A percentile compares a stretch with the other conserved stretches of the same genome.
phyloP scores from a whole-genome alignment of 805 yeast species.

The Ogataea ramenticola region DNA sequence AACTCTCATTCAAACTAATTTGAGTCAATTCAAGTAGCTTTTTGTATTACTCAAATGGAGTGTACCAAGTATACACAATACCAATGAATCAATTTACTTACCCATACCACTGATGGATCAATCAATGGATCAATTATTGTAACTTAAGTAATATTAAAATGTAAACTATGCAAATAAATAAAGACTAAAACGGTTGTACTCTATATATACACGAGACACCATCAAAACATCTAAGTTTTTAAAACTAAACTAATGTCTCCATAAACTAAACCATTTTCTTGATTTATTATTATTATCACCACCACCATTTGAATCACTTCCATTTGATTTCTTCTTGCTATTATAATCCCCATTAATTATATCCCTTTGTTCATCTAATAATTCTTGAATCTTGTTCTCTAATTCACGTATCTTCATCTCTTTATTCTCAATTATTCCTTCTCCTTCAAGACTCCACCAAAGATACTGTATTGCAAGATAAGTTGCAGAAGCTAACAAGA shows the following conservation, averaged over 20 bases:
- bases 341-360: background rate
- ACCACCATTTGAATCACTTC: background rate
- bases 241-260: background rate
- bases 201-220: too few species aligned
- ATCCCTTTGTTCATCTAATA: conserved; percentile 18
- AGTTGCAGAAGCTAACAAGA: conserved; percentile 24
- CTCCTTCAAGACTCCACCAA: conserved; percentile 26
- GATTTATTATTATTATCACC: background rate
- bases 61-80: too few species aligned
- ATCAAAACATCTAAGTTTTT: too few species aligned
- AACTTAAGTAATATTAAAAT: too few species aligned
- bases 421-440: conserved; percentile 18
- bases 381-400: conserved; percentile 19
- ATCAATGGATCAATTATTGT: too few species aligned
- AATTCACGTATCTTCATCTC: conserved; percentile 15
- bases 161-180: too few species aligned
- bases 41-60: too few species aligned
- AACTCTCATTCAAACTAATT: too few species aligned
- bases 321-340: background rate
- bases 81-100: too few species aligned
- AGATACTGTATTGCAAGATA: conserved; percentile 25
- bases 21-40: too few species aligned
- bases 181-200: too few species aligned
- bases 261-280: background rate
- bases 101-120: too few species aligned